A percentile compares a stretch with the other conserved stretches of the same genome.
These are phyloP conservation scores for Boletus edulis DNA, from an alignment of 768 basidiomycete genomes.

Conservation along the genomic window DNA sequence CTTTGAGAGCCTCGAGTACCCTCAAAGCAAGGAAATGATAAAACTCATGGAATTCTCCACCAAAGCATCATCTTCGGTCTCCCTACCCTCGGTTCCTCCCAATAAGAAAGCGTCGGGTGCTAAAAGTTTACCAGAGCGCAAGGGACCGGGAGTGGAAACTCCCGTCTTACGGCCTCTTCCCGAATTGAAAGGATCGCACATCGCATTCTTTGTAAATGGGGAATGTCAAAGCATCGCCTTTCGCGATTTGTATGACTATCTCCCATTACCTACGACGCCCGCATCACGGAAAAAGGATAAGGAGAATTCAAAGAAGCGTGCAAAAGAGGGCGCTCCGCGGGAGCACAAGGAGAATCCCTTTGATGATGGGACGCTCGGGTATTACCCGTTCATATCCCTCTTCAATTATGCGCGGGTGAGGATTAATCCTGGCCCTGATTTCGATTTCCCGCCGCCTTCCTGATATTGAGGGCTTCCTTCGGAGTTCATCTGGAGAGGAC, in stretches of 20 bases:
- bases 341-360: constrained; percentile 81
- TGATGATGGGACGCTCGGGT: constrained; percentile 93
- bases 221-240: constrained; percentile 81
- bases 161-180: constrained; percentile 63
- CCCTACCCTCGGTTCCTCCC: constrained; percentile 52
- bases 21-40: constrained; percentile 88
- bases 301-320: constrained; percentile 51
- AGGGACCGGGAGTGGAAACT: constrained; percentile 30
- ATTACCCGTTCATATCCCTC: constrained; percentile 92
- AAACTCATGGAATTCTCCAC: constrained; percentile 76
- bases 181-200: constrained; percentile 62
- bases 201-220: constrained; percentile 94
- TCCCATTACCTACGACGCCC: constrained; percentile 69
- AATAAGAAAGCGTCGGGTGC: constrained; percentile 66
- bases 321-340: constrained; percentile 61
- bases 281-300: constrained; percentile 59
- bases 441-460: constrained; percentile 73
- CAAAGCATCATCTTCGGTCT: constrained; percentile 53
- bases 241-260: constrained; percentile 84
- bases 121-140: constrained; percentile 65
- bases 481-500: constrained; percentile 32
- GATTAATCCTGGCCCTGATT: constrained; percentile 89
- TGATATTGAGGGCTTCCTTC: constrained; percentile 69
- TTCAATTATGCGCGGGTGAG: constrained; percentile 86
- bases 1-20: constrained; percentile 91